Evolutionary conservation across 106 monocot species (phyloP).

Genomic region (Dendrobium catenatum): DNA sequence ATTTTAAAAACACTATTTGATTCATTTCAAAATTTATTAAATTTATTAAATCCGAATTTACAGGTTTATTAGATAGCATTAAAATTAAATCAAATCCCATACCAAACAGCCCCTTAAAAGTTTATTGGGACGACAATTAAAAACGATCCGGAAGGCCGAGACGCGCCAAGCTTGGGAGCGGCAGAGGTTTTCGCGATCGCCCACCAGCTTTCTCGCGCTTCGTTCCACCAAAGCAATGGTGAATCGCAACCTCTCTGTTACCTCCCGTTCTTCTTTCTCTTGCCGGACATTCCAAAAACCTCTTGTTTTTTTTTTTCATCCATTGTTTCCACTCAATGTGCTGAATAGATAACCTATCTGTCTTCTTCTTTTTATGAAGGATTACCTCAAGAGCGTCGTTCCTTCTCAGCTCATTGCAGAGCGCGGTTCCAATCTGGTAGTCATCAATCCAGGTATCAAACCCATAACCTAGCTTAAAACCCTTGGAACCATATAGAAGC

Average conservation of each 20-base stretch:
- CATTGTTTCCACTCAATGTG: background rate
- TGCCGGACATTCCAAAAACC: background rate
- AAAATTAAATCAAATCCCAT: no score
- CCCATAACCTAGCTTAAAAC: slow-evolving; percentile 13
- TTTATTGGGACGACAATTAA: no score
- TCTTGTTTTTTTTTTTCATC: no score
- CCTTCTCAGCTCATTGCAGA: slow-evolving; percentile 88
- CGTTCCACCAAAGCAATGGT: slow-evolving; percentile 4
- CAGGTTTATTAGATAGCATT: no score
- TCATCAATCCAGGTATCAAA: slow-evolving; percentile 82
- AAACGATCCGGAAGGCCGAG: no score
- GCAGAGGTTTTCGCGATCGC: background rate
- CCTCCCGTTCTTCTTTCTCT: background rate
- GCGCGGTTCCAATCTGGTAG: slow-evolving; percentile 73
- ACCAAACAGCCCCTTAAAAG: no score
- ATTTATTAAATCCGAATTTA: no score
- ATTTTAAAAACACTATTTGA: no score
- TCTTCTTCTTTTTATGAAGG: slow-evolving; percentile 23
- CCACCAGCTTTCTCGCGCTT: background rate
- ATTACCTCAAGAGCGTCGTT: slow-evolving; percentile 64
- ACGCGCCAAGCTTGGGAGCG: background rate
- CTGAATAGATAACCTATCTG: background rate
- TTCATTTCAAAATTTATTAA: no score
- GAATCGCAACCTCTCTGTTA: background rate
- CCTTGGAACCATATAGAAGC: background rate